phyloP scores from a whole-genome alignment of 768 basidiomycete species.

The Tricholoma flavovirens region DNA sequence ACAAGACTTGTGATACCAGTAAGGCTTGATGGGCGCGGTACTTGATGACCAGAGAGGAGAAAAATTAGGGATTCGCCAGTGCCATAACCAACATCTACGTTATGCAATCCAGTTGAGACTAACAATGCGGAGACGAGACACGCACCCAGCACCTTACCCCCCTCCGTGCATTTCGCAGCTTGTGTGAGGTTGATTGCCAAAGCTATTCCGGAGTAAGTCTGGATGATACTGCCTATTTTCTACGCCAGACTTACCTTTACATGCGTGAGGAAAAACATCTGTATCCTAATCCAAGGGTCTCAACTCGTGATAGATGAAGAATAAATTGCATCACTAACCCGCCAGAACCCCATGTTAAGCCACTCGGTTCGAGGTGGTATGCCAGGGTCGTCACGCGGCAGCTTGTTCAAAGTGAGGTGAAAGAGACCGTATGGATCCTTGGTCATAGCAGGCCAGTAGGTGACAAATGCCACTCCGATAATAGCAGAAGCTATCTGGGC shows the following conservation, averaged over 20 bases:
- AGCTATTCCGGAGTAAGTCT: conserved; percentile 14
- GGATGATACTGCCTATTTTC: neutral
- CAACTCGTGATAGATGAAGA: neutral
- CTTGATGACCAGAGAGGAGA: conserved; percentile 38
- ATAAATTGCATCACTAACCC: conserved; percentile 30
- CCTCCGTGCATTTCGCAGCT: conserved; percentile 33
- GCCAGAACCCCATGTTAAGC: conserved; percentile 71
- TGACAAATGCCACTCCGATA: neutral
- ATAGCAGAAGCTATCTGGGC: neutral
- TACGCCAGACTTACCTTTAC: conserved; percentile 38
- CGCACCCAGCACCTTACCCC: conserved; percentile 50
- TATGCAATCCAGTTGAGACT: conserved; percentile 1
- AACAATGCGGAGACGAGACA: neutral
- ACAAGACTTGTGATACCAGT: conserved; percentile 54
- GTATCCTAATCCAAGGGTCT: conserved; percentile 31
- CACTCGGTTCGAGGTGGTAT: conserved; percentile 50
- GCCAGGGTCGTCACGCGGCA: conserved; percentile 27
- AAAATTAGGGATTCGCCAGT: conserved; percentile 62
- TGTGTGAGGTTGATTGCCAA: conserved; percentile 49
- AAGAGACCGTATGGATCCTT: conserved; percentile 55
- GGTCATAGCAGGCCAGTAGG: conserved; percentile 7
- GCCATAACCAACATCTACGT: conserved; percentile 60
- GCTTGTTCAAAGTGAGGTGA: conserved; percentile 47
- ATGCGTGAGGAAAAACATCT: conserved; percentile 49
- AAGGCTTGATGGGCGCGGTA: conserved; percentile 42